Evolutionary conservation across 2,329 filamentous ascomycete species (phyloP), one percentile per base, ranked within the genome.

Genomic region (Fonsecaea erecta): DNA sequence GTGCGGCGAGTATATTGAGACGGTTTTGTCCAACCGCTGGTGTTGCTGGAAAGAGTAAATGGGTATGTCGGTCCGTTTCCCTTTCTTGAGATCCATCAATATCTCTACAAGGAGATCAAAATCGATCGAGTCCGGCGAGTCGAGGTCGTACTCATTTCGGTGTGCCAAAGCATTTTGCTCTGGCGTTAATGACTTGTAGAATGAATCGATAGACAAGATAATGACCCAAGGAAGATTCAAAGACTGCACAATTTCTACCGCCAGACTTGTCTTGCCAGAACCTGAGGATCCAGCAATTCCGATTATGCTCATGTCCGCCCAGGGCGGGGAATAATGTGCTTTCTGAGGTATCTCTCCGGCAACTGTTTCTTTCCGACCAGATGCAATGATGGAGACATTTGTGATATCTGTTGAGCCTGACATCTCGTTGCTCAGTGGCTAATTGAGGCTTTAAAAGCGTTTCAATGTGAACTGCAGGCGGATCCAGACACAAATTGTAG

Each of bases 191-290:
- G 89, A 90, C 79, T 97, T 98, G 81, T 99, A 99, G 78, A 97
- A 99, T 12, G 94, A 97, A 78, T 99, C 95, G 90, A 99, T 98
- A 48, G 93, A 96, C 73, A 99, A 80, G 78, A 99, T 97, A 56
- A 97, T 93, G 67, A 99, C 95, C 94, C 95, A 99, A 63, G 95
- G 95, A 69, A 99, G 81, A 78, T 95, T 97, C 73, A 99, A 82
- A 73, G 91, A 89, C 73, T 86, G 89, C 70, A 98, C 91, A 72
- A 99, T 97, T 69, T 94, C 92, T 76, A 96, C 86, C 34, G 95
- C 93, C 60, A 99, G 82, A 6, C 93, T 97, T 6, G 94, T 97
- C 83, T 99, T 99, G 64, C 94, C 89, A 28, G 94, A 98, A 48
- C 95, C 95, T 30, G 94, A 98, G 78, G 92, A 95, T 40, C 95